A percentile compares a stretch with the other conserved stretches of the same genome.
These are phyloP conservation scores for Mycena indigotica DNA, from an alignment of 768 basidiomycete species.

Conservation along the genomic window DNA sequence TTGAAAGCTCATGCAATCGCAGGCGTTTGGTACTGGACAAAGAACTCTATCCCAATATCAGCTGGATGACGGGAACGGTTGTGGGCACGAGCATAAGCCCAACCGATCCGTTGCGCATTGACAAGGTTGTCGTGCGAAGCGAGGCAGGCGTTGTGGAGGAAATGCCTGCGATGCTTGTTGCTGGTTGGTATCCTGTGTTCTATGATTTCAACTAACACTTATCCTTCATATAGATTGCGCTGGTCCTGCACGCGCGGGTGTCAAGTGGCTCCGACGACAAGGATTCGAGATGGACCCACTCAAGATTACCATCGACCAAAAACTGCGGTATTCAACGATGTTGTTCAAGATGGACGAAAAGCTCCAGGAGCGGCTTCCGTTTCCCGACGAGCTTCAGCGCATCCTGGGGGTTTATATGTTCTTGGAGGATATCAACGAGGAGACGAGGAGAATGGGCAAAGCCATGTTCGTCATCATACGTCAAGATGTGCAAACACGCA, in stretches of 20 bases:
- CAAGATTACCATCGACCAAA: slow-evolving; percentile 1
- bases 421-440: slow-evolving; percentile 11
- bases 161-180: slow-evolving; percentile 23
- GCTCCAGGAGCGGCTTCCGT: slow-evolving; percentile 15
- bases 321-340: neutral
- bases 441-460: slow-evolving; percentile 11
- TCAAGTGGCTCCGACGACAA: slow-evolving; percentile 26
- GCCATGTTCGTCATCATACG: slow-evolving; percentile 9
- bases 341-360: neutral
- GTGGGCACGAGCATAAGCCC: slow-evolving; percentile 24
- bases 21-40: slow-evolving; percentile 27
- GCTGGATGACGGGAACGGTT: slow-evolving; percentile 29
- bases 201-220: neutral
- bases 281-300: slow-evolving; percentile 18
- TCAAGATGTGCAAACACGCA: neutral
- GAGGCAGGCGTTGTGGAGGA: slow-evolving; percentile 10
- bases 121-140: slow-evolving; percentile 20
- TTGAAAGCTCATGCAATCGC: neutral
- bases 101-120: slow-evolving; percentile 9
- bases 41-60: slow-evolving; percentile 23
- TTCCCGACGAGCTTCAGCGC: slow-evolving; percentile 18
- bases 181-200: slow-evolving; percentile 26
- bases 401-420: slow-evolving; percentile 4
- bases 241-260: slow-evolving; percentile 28
- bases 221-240: slow-evolving; percentile 31